Evolutionary conservation across 2,329 filamentous ascomycete species (phyloP).

Genomic region (Fusarium fujikuroi): DNA sequence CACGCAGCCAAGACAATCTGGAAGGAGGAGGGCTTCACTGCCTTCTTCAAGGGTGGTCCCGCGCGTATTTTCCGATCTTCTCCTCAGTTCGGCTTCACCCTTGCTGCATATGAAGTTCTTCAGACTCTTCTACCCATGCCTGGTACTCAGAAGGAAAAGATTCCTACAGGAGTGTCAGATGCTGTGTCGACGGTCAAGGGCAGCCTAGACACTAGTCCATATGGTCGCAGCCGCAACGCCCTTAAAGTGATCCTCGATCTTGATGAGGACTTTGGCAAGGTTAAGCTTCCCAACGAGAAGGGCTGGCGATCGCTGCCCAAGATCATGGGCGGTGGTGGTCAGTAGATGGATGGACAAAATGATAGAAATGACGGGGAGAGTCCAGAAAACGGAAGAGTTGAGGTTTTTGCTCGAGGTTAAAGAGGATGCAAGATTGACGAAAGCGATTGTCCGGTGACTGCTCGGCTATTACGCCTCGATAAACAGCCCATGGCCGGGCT

Average conservation of each 20-base stretch:
- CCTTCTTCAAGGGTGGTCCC: constrained; percentile 98
- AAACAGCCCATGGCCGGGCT: constrained; percentile 22
- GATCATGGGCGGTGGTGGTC: constrained; percentile 57
- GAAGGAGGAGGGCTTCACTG: constrained; percentile 91
- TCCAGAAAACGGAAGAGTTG: neutral
- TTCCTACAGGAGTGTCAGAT: constrained; percentile 69
- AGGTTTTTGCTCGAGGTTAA: constrained; percentile 8
- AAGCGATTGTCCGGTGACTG: constrained; percentile 32
- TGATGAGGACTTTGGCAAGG: constrained; percentile 89
- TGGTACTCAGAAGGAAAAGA: constrained; percentile 66
- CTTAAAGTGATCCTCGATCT: constrained; percentile 95
- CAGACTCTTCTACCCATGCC: constrained; percentile 81
- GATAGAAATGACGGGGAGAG: constrained; percentile 4
- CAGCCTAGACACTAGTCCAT: constrained; percentile 58
- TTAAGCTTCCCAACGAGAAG: constrained; percentile 67
- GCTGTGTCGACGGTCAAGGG: constrained; percentile 61
- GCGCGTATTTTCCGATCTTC: constrained; percentile 95
- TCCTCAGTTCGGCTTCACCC: constrained; percentile 97
- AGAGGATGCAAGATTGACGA: constrained; percentile 15
- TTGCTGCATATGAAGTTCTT: constrained; percentile 93
- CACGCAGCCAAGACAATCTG: constrained; percentile 87
- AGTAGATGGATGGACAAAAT: constrained; percentile 25
- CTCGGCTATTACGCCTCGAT: constrained; percentile 37
- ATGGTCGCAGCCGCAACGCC: constrained; percentile 80
- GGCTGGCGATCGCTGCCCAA: constrained; percentile 65